Base-by-base conservation (phyloP, 202 grass and related monocot genomes). In the Hordeum pubiflorum region DNA sequence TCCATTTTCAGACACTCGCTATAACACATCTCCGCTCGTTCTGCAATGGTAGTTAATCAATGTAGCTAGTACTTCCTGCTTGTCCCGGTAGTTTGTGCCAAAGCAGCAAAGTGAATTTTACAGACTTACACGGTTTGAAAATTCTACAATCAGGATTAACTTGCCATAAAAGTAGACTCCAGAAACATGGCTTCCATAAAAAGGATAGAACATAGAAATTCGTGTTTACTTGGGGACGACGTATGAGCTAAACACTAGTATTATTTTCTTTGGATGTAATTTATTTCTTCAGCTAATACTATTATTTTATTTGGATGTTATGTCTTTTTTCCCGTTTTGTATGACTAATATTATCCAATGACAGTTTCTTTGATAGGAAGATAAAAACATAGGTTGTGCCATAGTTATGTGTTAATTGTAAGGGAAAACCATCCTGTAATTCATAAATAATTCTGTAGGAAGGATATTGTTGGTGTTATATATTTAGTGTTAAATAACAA, bases 171-270 rank as follows among this genome's bases (percentile, higher is more conserved):
- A 78, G 17, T 26, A 21, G 23, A 77, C 58, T 32, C 21, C 33
- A 77, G 34, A 77, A 27, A 63, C 74, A 43, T 23, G n/a, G 54
- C 84, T 77, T 77, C 15, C 34, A 60, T 68, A 52, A 50, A 84
- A 22, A 46, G 15, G 24, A 44, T 78, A 44, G 24, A 44, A 18
- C 58, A 32, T 46, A 67, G 13, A 79, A 78, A 55, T 29, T 29
- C 27, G 27, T 29, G 27, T 29, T 29, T 39, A 69, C 9, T 40
- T 68, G 32, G 33, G 61, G 31, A 39, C 2, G 27, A 63, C 12
- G 39, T 48, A 78, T 46, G 23, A 61, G 57, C 5, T 61, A 9
- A 77, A 77, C 37, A 77, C 15, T 62, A 32, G 31, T 32, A 20
- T 33, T 33, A 54, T 9, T 43, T 61, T 62, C 17, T n/a, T 62